Evolutionary conservation across 371 early-diverging fungal species (phyloP), one percentile per base, ranked within the genome.

Genomic region (Actinomortierella wolfii): DNA sequence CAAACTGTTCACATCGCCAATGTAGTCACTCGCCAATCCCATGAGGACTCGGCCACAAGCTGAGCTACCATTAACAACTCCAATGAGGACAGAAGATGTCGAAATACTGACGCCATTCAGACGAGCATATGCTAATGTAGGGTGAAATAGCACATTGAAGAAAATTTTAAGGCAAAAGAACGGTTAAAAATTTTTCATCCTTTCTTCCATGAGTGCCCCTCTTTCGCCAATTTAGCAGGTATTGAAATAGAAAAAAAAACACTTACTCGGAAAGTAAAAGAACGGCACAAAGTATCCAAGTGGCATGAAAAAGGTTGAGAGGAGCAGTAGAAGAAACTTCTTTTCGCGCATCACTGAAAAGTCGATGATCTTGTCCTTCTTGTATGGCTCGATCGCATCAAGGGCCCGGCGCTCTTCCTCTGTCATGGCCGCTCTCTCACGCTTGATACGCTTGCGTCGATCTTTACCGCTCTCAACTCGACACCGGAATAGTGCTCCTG

Each of bases 1-100:
- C 20, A 86, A 62, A 0, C 80, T 71, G 68, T 89, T 89, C 64
- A 89, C 67, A 39, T 83, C 82, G 20, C 92, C 92, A 26, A 89
- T 54, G 14, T 68, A 51, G 45, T 87, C 87, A 14, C 70, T 65
- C 1, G 70, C 64, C 23, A 69, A 15, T 8, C 76, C 76, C 64
- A 69, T 64, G 11, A 52, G 25, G 4, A 76, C 67, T 45, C 76
- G 63, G 11, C 76, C 76, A 2, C 63, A 3, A 0, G 76, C 76
- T 43, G 69, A 68, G 21, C 62, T 42, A 21, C 74, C 66, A 43
- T 74, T 57, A 40, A 79, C 25, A 9, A 78, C 67, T 4, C 85
- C 85, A 14, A 85, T 46, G 24, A 84, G 59, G 42, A 82, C 69
- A 24, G 81, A 57, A 14, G 77, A 74, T 8, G 81, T 76, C 23